Base-by-base conservation (phyloP, 139 green algal species). In the Chlamydomonas asymmetrica region DNA sequence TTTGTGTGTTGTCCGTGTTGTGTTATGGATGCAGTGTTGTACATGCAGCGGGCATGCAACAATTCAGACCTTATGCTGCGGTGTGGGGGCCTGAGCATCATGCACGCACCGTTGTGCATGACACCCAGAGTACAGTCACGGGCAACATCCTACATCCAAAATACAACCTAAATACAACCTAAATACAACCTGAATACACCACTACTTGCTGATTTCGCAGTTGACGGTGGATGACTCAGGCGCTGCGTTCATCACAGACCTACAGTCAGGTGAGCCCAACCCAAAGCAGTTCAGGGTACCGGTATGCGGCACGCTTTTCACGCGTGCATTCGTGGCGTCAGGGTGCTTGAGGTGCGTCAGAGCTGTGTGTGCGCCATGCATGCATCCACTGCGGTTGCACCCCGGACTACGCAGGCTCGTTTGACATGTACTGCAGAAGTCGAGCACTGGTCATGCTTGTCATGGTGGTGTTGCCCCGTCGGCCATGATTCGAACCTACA, bases 221-320 rank as follows among this genome's bases (percentile, higher is more conserved):
- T 2, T 85, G 8, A 69, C 40, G 2, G 63, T 76, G 59, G 79
- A 85, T 48, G 18, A 43, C 8, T n/a, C 29, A 0, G 84, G 87
- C 45, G 59, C 63, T 31, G 71, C 90, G 9, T 86, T 75, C 56
- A 35, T 94, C 20, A 94, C 83, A 18, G 91, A 94, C 71, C 75
- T 96, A 31, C 78, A 78, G 34, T 89, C 84, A 40, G 86, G 88
- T 87, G 76, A n/a, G 64, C 5, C n/a, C n/a, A n/a, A n/a, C n/a
- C n/a, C n/a, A n/a, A n/a, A n/a, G n/a, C n/a, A n/a, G n/a, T n/a
- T n/a, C n/a, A n/a, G n/a, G n/a, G n/a, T n/a, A n/a, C n/a, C n/a
- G n/a, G n/a, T n/a, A n/a, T n/a, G n/a, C n/a, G n/a, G n/a, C n/a
- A n/a, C n/a, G n/a, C n/a, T n/a, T n/a, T n/a, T n/a, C n/a, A 27